Evolutionary conservation across 306 rosid species (phyloP).

Genomic region (Amphicarpaea edgeworthii): DNA sequence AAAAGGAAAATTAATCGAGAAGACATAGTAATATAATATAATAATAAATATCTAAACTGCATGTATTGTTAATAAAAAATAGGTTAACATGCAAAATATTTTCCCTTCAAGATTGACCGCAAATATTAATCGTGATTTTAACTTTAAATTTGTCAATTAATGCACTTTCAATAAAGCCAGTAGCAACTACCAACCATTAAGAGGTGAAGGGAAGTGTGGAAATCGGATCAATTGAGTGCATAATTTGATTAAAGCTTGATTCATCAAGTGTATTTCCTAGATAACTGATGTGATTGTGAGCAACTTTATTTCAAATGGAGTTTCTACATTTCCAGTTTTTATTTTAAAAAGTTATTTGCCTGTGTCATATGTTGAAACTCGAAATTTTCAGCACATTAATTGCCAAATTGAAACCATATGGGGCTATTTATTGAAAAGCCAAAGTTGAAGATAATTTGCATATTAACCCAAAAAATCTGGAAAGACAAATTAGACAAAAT

Average conservation of each 20-base stretch:
- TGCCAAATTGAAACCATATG: constrained; percentile 29
- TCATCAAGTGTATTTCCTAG: neutral
- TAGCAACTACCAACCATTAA: neutral
- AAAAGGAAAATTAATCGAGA: constrained; percentile 18
- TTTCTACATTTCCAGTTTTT: neutral
- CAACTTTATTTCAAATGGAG: constrained; percentile 1
- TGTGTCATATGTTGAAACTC: constrained; percentile 4
- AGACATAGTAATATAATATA: neutral
- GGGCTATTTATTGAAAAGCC: constrained; percentile 16
- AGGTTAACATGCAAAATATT: constrained; percentile 13
- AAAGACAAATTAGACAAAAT: constrained; percentile 25
- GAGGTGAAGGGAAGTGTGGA: neutral
- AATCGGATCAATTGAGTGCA: constrained; percentile 4
- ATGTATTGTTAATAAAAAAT: neutral
- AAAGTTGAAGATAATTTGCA: constrained; percentile 13
- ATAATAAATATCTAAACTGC: constrained; percentile 28
- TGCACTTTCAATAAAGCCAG: constrained; percentile 22
- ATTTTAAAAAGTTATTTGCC: constrained; percentile 6
- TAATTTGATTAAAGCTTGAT: constrained; percentile 21
- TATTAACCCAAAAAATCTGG: neutral
- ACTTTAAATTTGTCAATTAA: constrained; percentile 1
- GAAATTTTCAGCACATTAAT: neutral
- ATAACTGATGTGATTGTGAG: neutral
- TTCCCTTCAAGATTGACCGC: constrained; percentile 4
- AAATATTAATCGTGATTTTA: constrained; percentile 11